Evolutionary conservation across 768 basidiomycete species (phyloP), one percentile per base, ranked within the genome.

Genomic region (Pleurotus platypus): DNA sequence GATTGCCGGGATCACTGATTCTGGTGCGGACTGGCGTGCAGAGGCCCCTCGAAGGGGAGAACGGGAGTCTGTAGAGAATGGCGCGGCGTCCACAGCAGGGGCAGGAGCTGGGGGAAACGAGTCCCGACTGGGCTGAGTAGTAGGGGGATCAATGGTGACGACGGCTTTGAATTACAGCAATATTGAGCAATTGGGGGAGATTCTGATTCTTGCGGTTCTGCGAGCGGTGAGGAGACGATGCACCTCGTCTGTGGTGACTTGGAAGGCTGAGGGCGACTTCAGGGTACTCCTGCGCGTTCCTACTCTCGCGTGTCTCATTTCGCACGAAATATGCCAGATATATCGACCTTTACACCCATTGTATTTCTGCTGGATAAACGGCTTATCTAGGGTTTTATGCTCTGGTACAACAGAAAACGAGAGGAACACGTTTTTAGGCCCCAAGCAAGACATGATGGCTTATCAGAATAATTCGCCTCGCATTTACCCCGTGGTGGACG

Each of bases 131-230:
- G 77, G 70, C 76, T 72, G 74, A 69, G 77, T 72, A 67, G 79
- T 81, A 75, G 76, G 70, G 75, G 86, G 76, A 85, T 86, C 85
- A 87, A 89, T 89, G 77, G 78, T 79, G 72, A 66, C 72, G 39
- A 42, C 51, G 39, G 38, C n/a, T 40, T 54, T 22, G 13, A 40
- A 18, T 54, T 11, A 8, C 13, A 24, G 24, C 63, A 69, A 58
- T 63, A 60, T 63, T 18, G 58, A n/a, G 48, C 54, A 55, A 50
- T 53, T 16, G 47, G 54, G 30, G 50, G 60, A n/a, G 15, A 42
- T 38, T 45, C 42, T n/a, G 20, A 45, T 3, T n/a, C n/a, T 45
- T 22, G 42, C 42, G n/a, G 42, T 45, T 45, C 30, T 27, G 30
- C 47, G 11, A 55, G 20, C 16, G n/a, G 12, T 38, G 39, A 55